Percentiles rank a stretch among this genome's conserved stretches.
These are phyloP conservation scores for Solanum habrochaites DNA, from an alignment of 257 asterid species.

Conservation along the genomic window DNA sequence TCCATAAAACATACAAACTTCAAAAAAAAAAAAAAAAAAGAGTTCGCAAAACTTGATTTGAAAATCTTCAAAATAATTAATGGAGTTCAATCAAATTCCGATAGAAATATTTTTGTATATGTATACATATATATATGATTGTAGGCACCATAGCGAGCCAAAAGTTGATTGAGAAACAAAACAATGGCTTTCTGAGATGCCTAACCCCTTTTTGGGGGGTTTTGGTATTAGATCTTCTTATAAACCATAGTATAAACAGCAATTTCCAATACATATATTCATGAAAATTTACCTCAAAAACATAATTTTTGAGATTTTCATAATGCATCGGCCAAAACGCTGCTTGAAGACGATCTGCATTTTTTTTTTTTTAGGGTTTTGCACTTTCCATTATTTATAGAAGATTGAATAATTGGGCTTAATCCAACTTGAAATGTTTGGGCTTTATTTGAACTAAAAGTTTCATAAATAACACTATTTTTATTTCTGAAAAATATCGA, in stretches of 20 bases:
- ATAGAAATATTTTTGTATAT: too few relatives aligned
- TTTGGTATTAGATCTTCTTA: neutral
- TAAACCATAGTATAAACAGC: neutral
- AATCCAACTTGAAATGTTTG: too few relatives aligned
- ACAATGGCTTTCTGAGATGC: conserved; percentile 2
- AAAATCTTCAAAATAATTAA: too few relatives aligned
- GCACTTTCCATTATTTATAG: too few relatives aligned
- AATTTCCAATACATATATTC: neutral
- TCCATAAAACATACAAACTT: neutral
- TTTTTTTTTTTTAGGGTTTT: neutral
- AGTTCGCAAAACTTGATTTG: too few relatives aligned
- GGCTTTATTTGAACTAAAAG: too few relatives aligned
- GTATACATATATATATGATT: neutral
- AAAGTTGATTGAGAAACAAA: neutral
- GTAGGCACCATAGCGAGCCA: conserved; percentile 4
- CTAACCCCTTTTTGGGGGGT: neutral
- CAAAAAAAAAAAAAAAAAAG: too few relatives aligned
- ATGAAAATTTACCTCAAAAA: neutral
- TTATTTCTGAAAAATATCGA: too few relatives aligned
- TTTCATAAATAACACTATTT: too few relatives aligned
- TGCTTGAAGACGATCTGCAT: neutral
- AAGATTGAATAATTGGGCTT: too few relatives aligned
- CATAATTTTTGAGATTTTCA: neutral
- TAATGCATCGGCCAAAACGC: neutral
- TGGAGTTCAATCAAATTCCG: neutral